Evolutionary conservation across 2,329 filamentous ascomycete species (phyloP).

Genomic region (Trichophyton rubrum): DNA sequence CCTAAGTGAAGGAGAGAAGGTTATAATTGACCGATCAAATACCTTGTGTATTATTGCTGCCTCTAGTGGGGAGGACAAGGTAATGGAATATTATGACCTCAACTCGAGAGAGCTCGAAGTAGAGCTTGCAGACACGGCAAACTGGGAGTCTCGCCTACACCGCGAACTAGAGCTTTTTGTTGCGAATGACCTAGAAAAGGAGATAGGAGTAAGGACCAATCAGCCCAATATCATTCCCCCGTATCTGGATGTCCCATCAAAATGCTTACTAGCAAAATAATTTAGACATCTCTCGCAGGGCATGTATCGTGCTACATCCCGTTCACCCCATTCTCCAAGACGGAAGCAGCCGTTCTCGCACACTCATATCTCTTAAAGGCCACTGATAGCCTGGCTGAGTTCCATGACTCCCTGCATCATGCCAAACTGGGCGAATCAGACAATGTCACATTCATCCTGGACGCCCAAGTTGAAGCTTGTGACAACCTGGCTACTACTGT

Average conservation of each 20-base stretch:
- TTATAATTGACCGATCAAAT: background rate
- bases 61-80: background rate
- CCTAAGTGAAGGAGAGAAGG: background rate
- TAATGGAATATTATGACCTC: background rate
- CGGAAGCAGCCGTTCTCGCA: conserved; percentile 32
- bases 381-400: background rate
- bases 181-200: background rate
- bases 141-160: background rate
- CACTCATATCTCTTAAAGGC: conserved; percentile 32
- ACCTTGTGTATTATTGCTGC: background rate
- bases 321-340: conserved; percentile 31
- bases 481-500: background rate
- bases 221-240: background rate
- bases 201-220: background rate
- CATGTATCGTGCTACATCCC: conserved; percentile 33
- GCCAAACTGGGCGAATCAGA: background rate
- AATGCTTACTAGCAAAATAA: conserved; percentile 9
- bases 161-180: background rate
- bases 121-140: background rate
- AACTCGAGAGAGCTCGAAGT: background rate
- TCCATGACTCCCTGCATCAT: background rate
- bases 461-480: conserved; percentile 4
- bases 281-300: conserved; percentile 17
- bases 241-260: background rate
- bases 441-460: background rate